Evolutionary conservation across 495 filamentous ascomycete species (phyloP).

Genomic region (Mycothermus thermophilus): DNA sequence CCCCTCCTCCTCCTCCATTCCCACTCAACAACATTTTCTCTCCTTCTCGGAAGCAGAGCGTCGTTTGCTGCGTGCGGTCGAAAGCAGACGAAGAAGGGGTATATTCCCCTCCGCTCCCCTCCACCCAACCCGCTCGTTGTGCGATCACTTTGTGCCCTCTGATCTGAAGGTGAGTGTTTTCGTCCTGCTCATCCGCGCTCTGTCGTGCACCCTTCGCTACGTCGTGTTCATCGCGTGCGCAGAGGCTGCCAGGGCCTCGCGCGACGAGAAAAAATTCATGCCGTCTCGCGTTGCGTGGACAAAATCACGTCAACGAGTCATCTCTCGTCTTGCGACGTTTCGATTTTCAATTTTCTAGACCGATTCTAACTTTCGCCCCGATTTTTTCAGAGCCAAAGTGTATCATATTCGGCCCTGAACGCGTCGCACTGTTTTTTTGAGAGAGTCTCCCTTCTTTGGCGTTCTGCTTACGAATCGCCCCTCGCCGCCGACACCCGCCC

Average conservation of each 20-base stretch:
- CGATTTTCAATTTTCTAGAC: too few species aligned
- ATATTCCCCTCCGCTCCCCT: slow-evolving; percentile 7
- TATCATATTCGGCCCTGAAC: slow-evolving; percentile 14
- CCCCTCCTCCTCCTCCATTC: too few species aligned
- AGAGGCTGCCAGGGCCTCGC: too few species aligned
- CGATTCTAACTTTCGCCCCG: too few species aligned
- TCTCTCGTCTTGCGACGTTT: too few species aligned
- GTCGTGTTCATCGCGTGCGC: too few species aligned
- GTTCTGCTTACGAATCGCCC: slow-evolving; percentile 15
- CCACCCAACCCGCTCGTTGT: slow-evolving; percentile 14
- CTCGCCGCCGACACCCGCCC: slow-evolving; percentile 17
- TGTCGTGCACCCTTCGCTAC: neutral
- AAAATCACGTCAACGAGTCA: too few species aligned
- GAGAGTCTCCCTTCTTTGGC: slow-evolving; percentile 3
- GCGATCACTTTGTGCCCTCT: slow-evolving; percentile 20
- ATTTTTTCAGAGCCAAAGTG: too few species aligned
- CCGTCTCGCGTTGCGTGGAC: too few species aligned
- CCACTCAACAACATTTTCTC: too few species aligned
- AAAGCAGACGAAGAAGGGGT: slow-evolving; percentile 9
- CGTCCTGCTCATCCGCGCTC: neutral
- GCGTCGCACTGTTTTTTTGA: slow-evolving; percentile 8
- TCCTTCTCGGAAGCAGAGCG: slow-evolving; percentile 1
- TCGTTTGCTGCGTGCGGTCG: slow-evolving; percentile 2
- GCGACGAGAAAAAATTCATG: too few species aligned
- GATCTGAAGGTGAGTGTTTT: slow-evolving; percentile 2